Evolutionary conservation across 1,139 yeast genomes (phyloP).

Genomic region (Ogataea hybrid): DNA sequence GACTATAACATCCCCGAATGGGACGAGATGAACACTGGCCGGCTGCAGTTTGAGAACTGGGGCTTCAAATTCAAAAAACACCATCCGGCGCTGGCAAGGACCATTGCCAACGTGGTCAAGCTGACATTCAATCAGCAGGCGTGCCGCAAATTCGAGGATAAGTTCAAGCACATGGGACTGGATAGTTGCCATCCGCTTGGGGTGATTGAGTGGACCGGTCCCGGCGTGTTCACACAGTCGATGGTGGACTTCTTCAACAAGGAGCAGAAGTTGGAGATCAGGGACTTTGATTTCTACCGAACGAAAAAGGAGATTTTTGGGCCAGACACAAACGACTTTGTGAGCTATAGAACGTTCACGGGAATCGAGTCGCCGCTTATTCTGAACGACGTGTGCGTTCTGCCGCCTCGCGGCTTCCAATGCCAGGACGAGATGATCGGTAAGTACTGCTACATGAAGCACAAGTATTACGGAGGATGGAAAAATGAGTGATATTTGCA

Average conservation of each 20-base stretch:
- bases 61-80: constrained; percentile 67
- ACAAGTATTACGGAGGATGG: constrained; percentile 56
- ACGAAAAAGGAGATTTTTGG: constrained; percentile 22
- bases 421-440: constrained; percentile 7
- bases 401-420: constrained; percentile 44
- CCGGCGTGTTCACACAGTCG: constrained; percentile 69
- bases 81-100: constrained; percentile 66
- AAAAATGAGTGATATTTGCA: constrained; percentile 45
- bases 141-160: constrained; percentile 7
- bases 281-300: constrained; percentile 60
- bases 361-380: constrained; percentile 61
- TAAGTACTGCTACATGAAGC: constrained; percentile 16
- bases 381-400: constrained; percentile 74
- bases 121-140: constrained; percentile 40
- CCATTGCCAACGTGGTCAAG: constrained; percentile 62
- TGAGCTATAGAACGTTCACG: constrained; percentile 60
- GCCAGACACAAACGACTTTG: constrained; percentile 8
- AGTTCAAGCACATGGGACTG: constrained; percentile 28
- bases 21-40: constrained; percentile 62
- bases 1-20: constrained; percentile 65
- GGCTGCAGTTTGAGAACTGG: constrained; percentile 76
- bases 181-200: constrained; percentile 48
- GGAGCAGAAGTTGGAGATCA: constrained; percentile 46
- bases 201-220: constrained; percentile 78
- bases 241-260: constrained; percentile 61